phyloP scores from a whole-genome alignment of 805 yeast species.

The Wickerhamomyces bovis region DNA sequence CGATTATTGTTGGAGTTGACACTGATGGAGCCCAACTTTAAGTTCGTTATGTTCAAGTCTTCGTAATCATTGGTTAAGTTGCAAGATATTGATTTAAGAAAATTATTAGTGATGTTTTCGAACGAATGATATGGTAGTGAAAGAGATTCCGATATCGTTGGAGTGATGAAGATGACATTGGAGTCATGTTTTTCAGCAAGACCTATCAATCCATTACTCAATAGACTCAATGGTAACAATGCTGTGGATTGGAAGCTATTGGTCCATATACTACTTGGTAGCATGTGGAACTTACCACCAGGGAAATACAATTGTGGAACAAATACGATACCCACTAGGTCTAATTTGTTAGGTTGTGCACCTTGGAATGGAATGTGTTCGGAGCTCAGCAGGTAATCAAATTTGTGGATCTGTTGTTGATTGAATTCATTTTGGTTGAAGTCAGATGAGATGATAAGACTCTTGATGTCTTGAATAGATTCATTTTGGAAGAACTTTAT shows the following conservation, averaged over 20 bases:
- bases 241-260: constrained; percentile 40
- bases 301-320: constrained; percentile 68
- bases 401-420: constrained; percentile 37
- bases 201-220: constrained; percentile 50
- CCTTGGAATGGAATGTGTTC: constrained; percentile 57
- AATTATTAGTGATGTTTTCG: constrained; percentile 47
- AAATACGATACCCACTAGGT: constrained; percentile 59
- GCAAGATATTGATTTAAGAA: constrained; percentile 33
- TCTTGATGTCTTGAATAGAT: constrained; percentile 62
- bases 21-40: constrained; percentile 42
- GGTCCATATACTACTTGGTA: constrained; percentile 47
- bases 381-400: constrained; percentile 42
- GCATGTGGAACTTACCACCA: constrained; percentile 57
- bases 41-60: constrained; percentile 35
- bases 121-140: constrained; percentile 59
- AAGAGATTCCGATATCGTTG: constrained; percentile 49
- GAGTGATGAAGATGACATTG: constrained; percentile 46
- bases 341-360: constrained; percentile 48
- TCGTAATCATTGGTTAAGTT: constrained; percentile 35
- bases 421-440: constrained; percentile 36
- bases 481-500: constrained; percentile 47
- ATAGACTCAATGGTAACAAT: constrained; percentile 42
- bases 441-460: constrained; percentile 47
- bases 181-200: constrained; percentile 46
- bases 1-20: constrained; percentile 26